Base-by-base conservation (phyloP, 1,284 basidiomycete genomes). In the Veloporphyrellus conicus region DNA sequence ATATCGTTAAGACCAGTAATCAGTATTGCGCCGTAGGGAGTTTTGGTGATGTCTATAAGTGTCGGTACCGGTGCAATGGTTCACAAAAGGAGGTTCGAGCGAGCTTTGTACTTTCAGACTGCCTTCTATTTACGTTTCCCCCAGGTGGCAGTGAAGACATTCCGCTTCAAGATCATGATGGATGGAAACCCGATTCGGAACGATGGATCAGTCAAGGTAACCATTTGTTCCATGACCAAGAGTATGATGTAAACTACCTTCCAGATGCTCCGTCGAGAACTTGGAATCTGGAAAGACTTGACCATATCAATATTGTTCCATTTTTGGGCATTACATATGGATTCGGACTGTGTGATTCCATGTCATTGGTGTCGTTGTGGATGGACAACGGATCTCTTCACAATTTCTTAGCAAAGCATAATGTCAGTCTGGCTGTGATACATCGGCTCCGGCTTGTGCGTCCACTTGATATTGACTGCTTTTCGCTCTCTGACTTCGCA, bases 121-220 rank as follows among this genome's bases (percentile, higher is more conserved):
- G 1, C 32, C 16, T 15, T 3, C 1, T 10, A 14, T 16, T 34
- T 1, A 25, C 16, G 3, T 8, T 23, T 14, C 18, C 2, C 14
- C n/a, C 32, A 58, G 53, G 56, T 58, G 3, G 56, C 53, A 14
- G 53, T 60, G 2, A 58, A 60, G 27, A 20, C 43, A 1, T 43
- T 58, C 1, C 44, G 45, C 20, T 47, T 43, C 9, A 38, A 0
- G 1, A 16, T 45, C 8, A 9, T 12, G 6, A 15, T 34, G 3
- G 25, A 53, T 4, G 31, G 28, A n/a, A n/a, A 43, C 12, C 4
- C 5, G 28, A 29, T 7, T 28, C 0, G 4, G 3, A 7, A 3
- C 19, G 6, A 34, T 20, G 38, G 10, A 3, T 23, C 32, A 1
- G 0, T 1, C 4, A 53, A 49, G 22, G 50, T 50, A 43, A 16